Conservation (phyloP, 2,329 filamentous ascomycete species). For the Epichloe festucae region DNA sequence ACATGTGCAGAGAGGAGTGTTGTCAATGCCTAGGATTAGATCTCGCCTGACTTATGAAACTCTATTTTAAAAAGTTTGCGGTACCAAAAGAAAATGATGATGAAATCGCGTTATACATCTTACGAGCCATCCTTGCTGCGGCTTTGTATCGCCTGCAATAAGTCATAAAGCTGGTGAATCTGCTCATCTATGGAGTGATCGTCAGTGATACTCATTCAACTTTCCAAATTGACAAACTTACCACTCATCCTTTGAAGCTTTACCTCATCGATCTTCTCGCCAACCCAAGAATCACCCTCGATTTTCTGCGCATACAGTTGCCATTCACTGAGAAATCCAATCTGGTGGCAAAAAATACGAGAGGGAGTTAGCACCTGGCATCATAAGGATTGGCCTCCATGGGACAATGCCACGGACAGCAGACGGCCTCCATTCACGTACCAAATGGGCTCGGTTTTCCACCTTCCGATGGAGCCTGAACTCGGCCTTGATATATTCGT, state of each 20-base stretch:
- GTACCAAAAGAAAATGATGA: not conserved
- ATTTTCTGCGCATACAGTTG: conserved; percentile 87
- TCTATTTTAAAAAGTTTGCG: not conserved
- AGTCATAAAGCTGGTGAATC: conserved; percentile 81
- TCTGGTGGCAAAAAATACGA: conserved; percentile 33
- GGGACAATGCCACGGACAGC: too few species aligned
- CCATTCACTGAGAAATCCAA: conserved; percentile 94
- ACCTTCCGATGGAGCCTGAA: conserved; percentile 73
- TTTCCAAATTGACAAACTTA: conserved; percentile 29
- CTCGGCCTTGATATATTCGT: conserved; percentile 87
- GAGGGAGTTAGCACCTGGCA: not conserved
- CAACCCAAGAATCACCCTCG: conserved; percentile 76
- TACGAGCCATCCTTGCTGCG: conserved; percentile 15
- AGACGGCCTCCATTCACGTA: conserved; percentile 26
- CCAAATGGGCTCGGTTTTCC: conserved; percentile 86
- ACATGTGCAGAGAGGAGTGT: not conserved
- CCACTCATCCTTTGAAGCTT: conserved; percentile 94
- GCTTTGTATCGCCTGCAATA: conserved; percentile 69
- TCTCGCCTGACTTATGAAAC: not conserved
- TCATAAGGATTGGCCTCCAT: too few species aligned
- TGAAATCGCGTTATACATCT: conserved; percentile 10
- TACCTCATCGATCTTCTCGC: conserved; percentile 65
- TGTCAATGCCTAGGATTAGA: not conserved
- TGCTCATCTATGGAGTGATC: conserved; percentile 58
- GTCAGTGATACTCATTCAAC: not conserved